Base-by-base conservation (phyloP, 371 early-diverging fungal species). In the Mortierella sp. region DNA sequence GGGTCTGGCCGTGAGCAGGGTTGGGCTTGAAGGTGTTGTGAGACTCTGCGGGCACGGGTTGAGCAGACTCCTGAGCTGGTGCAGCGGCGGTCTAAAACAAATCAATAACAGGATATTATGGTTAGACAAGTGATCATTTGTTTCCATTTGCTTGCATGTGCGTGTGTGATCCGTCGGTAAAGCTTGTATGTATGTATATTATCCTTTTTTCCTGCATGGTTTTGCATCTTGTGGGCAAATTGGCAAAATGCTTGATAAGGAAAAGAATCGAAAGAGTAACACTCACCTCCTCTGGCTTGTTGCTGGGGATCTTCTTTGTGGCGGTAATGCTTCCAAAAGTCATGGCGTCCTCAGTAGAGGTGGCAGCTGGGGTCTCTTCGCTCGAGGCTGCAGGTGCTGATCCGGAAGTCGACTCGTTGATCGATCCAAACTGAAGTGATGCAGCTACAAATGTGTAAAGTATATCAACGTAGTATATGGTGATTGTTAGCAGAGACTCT, bases 351-450 rank as follows among this genome's bases (percentile, higher is more conserved):
- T 85, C 71, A 19, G 72, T 55, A 53, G 83, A 22, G 3, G 65
- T 26, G 10, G 78, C 34, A 58, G 84, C 66, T 48, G 86, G 45
- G 22, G 68, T 69, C 19, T 64, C 71, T 41, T 71, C 74, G 53
- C 61, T 70, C n/a, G 61, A 69, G 37, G 76, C 67, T 14, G 80
- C 53, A 47, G 79, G 69, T 26, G 74, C 43, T 16, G 77, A 66
- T 67, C 80, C 85, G 24, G 85, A 73, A 29, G 79, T 72, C n/a
- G 85, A 40, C 58, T 87, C 86, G 73, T 87, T 88, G 73, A 91
- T 85, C 22, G 91, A 90, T 71, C 91, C 91, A 86, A 91, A 91
- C 50, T 88, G 89, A 79, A 91, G 89, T 31, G 89, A 82, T 55
- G 75, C 53, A 37, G 72, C 79, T 83, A 70, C 5, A n/a, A 43